Evolutionary conservation across 345 rosid species (phyloP).

Genomic region (Melaleuca quinquenervia): DNA sequence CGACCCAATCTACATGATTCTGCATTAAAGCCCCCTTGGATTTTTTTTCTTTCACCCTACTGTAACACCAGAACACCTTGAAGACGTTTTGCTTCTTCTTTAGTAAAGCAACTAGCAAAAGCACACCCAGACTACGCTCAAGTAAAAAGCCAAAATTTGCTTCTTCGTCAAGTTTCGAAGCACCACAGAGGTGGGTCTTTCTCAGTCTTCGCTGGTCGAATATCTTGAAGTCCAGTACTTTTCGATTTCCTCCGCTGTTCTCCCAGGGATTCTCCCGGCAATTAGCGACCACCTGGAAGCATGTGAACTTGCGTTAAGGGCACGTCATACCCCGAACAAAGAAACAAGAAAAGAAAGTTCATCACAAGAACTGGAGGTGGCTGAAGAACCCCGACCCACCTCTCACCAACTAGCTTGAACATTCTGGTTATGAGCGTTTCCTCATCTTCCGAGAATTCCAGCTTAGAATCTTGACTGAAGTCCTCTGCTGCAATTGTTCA

Average conservation of each 20-base stretch:
- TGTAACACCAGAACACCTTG: background rate
- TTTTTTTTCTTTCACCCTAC: background rate
- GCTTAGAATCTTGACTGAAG: conserved; percentile 5
- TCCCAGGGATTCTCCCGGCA: conserved; percentile 36
- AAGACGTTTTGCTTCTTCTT: background rate
- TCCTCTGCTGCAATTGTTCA: background rate
- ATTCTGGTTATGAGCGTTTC: conserved; percentile 27
- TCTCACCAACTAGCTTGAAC: conserved; percentile 30
- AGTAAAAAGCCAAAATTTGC: background rate
- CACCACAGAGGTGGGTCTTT: background rate
- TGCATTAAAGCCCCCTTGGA: background rate
- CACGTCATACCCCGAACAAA: background rate
- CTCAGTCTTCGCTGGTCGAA: conserved; percentile 13
- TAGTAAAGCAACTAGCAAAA: background rate
- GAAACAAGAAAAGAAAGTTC: background rate
- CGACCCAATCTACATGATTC: background rate
- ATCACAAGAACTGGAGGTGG: background rate
- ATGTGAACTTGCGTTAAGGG: background rate
- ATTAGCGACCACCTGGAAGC: conserved; percentile 22
- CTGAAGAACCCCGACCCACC: background rate
- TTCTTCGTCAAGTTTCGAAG: background rate
- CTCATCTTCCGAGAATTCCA: conserved; percentile 26
- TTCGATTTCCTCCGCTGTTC: conserved; percentile 38
- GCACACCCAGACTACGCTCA: background rate
- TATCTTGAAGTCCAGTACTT: conserved; percentile 28